phyloP scores from a whole-genome alignment of 78 protist species.

The Polysphondylium violaceum region DNA sequence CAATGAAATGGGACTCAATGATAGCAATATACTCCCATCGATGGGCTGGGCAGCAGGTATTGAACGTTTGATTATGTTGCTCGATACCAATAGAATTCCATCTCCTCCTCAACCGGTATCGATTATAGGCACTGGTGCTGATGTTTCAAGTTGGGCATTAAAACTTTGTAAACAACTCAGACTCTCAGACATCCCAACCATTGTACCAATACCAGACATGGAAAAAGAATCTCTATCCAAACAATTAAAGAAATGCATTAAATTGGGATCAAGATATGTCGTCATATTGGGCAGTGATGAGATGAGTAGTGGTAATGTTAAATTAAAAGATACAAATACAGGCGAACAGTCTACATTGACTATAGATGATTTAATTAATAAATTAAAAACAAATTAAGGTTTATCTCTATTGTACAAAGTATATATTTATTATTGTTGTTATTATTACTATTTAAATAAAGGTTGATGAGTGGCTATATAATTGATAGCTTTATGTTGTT shows the following conservation, averaged over 20 bases:
- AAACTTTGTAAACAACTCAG: conserved; percentile 22
- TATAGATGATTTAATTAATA: too few species aligned
- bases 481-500: conserved; percentile 60
- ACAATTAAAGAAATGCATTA: conserved; percentile 40
- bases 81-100: background rate
- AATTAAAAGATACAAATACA: conserved; percentile 12
- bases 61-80: conserved; percentile 27
- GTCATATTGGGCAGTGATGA: conserved; percentile 37
- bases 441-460: too few species aligned
- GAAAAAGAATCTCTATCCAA: background rate
- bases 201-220: background rate
- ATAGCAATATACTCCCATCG: conserved; percentile 26
- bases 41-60: conserved; percentile 75
- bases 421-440: too few species aligned
- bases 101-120: background rate
- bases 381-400: too few species aligned
- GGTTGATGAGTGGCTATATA: conserved; percentile 78
- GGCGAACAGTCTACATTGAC: background rate
- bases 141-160: background rate
- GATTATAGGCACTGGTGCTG: background rate
- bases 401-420: too few species aligned
- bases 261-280: background rate
- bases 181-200: background rate
- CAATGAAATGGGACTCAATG: conserved; percentile 1
- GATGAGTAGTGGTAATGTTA: background rate